Conservation (phyloP, 169 alveolate genomes). For the Cryptosporidium bovis region DNA sequence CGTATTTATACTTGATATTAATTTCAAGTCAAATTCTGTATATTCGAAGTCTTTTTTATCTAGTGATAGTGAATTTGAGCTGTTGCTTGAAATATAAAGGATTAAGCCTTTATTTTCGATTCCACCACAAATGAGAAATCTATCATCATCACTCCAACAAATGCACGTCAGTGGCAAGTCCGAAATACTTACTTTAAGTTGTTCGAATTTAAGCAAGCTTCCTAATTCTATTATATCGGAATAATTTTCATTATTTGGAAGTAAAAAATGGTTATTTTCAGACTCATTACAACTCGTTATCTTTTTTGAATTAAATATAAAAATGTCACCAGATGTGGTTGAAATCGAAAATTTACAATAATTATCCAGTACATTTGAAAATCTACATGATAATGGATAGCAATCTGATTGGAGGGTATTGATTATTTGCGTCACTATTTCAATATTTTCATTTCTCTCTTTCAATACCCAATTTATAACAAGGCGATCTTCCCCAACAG, state of each 20-base stretch:
- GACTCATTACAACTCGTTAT: not conserved
- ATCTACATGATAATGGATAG: slow-evolving; percentile 24
- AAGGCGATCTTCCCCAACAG: slow-evolving; percentile 65
- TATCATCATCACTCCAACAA: slow-evolving; percentile 23
- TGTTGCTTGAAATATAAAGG: not conserved
- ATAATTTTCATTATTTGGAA: too few relatives aligned
- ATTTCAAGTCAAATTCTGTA: slow-evolving; percentile 1
- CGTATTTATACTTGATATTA: slow-evolving; percentile 2
- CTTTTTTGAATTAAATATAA: slow-evolving; percentile 22
- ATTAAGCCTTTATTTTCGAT: slow-evolving; percentile 50
- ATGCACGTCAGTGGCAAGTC: slow-evolving; percentile 54
- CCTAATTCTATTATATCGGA: not conserved
- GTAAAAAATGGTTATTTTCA: not conserved
- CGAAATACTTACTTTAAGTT: slow-evolving; percentile 44
- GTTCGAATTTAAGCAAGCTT: slow-evolving; percentile 19
- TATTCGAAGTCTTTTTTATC: not conserved
- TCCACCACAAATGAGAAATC: slow-evolving; percentile 32
- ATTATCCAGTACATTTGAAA: slow-evolving; percentile 1
- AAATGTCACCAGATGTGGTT: slow-evolving; percentile 53
- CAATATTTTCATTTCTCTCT: slow-evolving; percentile 9
- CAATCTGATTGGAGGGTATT: slow-evolving; percentile 34
- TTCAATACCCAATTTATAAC: slow-evolving; percentile 47
- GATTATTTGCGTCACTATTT: not conserved
- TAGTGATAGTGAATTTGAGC: not conserved
- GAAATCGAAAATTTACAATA: slow-evolving; percentile 45